Evolutionary conservation across 495 filamentous ascomycete species (phyloP).

Genomic region (Neurospora africana): DNA sequence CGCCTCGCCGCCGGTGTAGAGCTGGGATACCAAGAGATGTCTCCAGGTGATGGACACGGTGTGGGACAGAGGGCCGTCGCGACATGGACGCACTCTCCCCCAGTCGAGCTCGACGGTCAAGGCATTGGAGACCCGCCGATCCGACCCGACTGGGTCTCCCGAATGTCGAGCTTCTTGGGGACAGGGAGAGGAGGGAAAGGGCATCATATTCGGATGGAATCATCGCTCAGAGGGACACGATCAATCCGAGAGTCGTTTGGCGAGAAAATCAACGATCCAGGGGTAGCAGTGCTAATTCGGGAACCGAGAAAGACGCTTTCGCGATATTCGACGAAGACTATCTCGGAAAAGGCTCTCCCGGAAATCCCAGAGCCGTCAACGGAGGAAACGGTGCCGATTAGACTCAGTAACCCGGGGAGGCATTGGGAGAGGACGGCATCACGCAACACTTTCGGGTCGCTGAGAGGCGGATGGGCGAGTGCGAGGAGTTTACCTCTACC

Average conservation of each 20-base stretch:
- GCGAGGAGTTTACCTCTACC: not conserved
- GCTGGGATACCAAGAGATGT: not conserved
- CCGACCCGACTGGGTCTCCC: conserved; percentile 4
- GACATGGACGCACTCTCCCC: conserved; percentile 13
- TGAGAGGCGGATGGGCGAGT: not conserved
- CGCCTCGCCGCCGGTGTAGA: not conserved
- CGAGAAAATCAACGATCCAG: conserved; percentile 20
- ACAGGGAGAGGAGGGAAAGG: not conserved
- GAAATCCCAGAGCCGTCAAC: not conserved
- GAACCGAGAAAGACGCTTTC: conserved; percentile 5
- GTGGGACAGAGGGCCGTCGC: not conserved
- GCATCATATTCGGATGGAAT: not conserved
- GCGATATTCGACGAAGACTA: conserved; percentile 1
- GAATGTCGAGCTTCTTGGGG: conserved; percentile 2
- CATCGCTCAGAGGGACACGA: not conserved
- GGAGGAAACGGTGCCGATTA: not conserved
- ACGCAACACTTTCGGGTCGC: not conserved
- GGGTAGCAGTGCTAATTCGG: conserved; percentile 4
- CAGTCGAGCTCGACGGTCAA: conserved; percentile 22
- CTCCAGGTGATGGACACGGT: not conserved
- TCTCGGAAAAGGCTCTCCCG: not conserved
- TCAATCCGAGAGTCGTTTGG: conserved; percentile 18
- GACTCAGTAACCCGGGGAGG: not conserved
- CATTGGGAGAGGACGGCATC: not conserved
- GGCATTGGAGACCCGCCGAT: conserved; percentile 3